phyloP scores from a whole-genome alignment of 371 early-diverging fungal species.

The Mycotypha africana region DNA sequence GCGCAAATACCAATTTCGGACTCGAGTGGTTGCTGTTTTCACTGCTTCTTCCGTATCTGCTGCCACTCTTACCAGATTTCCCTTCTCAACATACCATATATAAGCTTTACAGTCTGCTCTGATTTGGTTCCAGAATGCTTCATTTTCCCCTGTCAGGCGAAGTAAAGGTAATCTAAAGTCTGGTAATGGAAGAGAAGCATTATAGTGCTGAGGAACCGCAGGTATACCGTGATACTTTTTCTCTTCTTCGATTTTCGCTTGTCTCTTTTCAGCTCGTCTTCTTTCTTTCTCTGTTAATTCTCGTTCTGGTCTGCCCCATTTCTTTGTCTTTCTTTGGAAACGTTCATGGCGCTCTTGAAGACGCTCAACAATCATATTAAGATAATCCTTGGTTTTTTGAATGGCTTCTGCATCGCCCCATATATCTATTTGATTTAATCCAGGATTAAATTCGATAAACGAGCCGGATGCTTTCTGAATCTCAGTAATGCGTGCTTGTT shows the following conservation, averaged over 20 bases:
- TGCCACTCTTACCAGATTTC: conserved; percentile 8
- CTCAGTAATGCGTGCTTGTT: conserved; percentile 9
- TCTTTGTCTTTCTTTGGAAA: conserved; percentile 21
- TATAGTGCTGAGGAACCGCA: conserved; percentile 14
- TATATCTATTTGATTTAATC: conserved; percentile 35
- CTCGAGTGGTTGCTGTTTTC: conserved; percentile 15
- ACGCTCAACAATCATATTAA: conserved; percentile 13
- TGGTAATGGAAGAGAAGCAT: conserved; percentile 22
- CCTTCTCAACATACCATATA: conserved; percentile 21
- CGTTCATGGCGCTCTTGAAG: conserved; percentile 3
- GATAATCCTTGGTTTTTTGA: conserved; percentile 17
- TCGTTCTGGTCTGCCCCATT: conserved; percentile 39
- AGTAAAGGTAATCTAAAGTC: conserved; percentile 13
- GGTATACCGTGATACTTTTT: conserved; percentile 28
- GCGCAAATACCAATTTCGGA: conserved; percentile 39
- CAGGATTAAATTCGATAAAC: conserved; percentile 28
- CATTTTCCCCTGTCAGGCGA: conserved; percentile 26
- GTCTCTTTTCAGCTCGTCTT: conserved; percentile 20
- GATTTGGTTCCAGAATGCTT: conserved; percentile 27
- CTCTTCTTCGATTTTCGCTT: conserved; percentile 18
- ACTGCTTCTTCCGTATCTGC: conserved; percentile 19
- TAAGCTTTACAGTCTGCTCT: conserved; percentile 33
- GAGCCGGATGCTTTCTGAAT: conserved; percentile 22
- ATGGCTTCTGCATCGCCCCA: conserved; percentile 32
- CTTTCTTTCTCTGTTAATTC: conserved; percentile 32